phyloP scores from a whole-genome alignment of 192 early-diverging fungal genomes.

The Lunasporangiospora selenospora region DNA sequence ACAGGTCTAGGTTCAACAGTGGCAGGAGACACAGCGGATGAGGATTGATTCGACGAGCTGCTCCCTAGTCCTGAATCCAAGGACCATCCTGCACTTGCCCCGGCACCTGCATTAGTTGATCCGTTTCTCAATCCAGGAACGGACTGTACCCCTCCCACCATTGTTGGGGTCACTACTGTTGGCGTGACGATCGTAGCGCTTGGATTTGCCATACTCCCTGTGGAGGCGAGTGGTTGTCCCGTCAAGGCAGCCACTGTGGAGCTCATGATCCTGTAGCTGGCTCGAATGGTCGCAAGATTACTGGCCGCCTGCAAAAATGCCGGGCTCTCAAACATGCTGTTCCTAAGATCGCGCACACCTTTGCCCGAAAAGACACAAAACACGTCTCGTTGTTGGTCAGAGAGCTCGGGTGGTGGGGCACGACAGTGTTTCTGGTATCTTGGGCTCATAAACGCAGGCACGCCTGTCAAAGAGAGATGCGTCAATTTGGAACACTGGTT shows the following conservation, averaged over 20 bases:
- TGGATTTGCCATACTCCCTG: no score
- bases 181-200: no score
- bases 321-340: constrained; percentile 30
- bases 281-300: constrained; percentile 9
- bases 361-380: constrained; percentile 68
- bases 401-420: constrained; percentile 59
- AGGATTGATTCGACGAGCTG: no score
- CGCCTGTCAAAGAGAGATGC: constrained; percentile 63
- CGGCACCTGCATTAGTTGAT: no score
- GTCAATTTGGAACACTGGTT: constrained; percentile 55
- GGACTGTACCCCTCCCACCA: no score
- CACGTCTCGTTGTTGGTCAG: constrained; percentile 54
- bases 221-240: no score
- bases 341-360: constrained; percentile 59
- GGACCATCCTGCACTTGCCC: no score
- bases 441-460: constrained; percentile 54
- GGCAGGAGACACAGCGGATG: no score
- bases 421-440: constrained; percentile 59
- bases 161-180: no score
- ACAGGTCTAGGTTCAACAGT: no score
- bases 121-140: no score
- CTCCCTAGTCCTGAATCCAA: no score
- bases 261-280: constrained; percentile 4
- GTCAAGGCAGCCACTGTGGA: constrained; percentile 9
- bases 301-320: background rate